Base-by-base conservation (phyloP, 75 land plant species). In the Sequoiadendron giganteum region DNA sequence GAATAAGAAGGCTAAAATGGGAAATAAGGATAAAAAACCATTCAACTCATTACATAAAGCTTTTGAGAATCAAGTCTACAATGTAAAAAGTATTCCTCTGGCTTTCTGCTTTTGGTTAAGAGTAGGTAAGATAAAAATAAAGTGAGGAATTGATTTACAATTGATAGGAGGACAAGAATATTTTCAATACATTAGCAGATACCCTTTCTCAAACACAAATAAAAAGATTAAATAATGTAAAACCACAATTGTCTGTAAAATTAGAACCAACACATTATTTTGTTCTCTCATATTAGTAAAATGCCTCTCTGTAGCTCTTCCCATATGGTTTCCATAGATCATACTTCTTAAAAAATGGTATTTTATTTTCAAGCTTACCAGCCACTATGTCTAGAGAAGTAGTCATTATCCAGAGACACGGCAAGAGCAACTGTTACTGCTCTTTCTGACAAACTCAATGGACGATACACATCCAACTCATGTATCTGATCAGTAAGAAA, bases 351-450 rank as follows among this genome's bases (percentile, higher is more conserved):
- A 52, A 49, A 4, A n/a, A 84, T 38, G n/a, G 65, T 54, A 85
- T 47, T 32, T 85, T 54, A 85, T 47, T 32, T 85, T 32, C 43
- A 16, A 83, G 38, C 85, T 94, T 86, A 95, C 96, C 94, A 95
- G 89, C 97, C 95, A 54, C 99, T 93, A 89, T 93, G 94, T 61
- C 98, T 93, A 10, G 99, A 97, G 91, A 97, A 97, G 86, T 96
- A 97, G 90, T 97, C 99, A 90, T 92, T 95, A 87, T 97, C 99
- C 58, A 97, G 90, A 54, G 99, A 96, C 25, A 97, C 89, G 56
- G 99, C 99, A 47, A 97, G 94, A 82, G 98, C 98, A 82, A 97
- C 85, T 49, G 95, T 89, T 18, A 96, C 94, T 38, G 99, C 97
- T 90, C 99, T 92, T 86, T 97, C 99, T 25, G 90, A 92, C 18